A percentile compares a stretch with the other conserved stretches of the same genome.
These are phyloP conservation scores for Aspergillus chevalieri DNA, from an alignment of 2,329 filamentous ascomycete species.

Conservation along the genomic window DNA sequence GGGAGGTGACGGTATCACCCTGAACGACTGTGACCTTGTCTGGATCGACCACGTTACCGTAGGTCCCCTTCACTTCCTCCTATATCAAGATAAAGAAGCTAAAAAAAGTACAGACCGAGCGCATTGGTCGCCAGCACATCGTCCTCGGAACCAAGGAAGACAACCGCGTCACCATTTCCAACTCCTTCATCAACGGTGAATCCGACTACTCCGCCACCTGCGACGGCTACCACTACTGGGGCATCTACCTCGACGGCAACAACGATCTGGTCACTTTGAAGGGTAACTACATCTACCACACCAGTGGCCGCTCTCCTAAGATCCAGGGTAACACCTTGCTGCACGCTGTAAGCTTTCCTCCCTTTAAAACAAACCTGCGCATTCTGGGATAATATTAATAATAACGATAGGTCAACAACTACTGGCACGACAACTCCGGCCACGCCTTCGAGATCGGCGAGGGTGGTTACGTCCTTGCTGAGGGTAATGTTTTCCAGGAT, in stretches of 20 bases:
- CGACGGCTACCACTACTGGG: constrained; percentile 57
- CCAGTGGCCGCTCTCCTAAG: constrained; percentile 53
- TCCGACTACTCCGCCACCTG: constrained; percentile 53
- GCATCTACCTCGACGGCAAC: constrained; percentile 52
- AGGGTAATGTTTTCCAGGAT: constrained; percentile 56
- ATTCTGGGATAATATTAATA: not conserved
- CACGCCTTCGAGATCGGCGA: constrained; percentile 53
- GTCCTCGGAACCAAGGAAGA: constrained; percentile 51
- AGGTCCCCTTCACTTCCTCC: not conserved
- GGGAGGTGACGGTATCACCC: constrained; percentile 55
- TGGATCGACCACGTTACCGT: constrained; percentile 50
- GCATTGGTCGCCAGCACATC: constrained; percentile 56
- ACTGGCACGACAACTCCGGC: constrained; percentile 50
- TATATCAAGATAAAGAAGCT: no score
- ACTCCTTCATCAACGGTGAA: constrained; percentile 54
- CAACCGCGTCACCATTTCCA: constrained; percentile 55
- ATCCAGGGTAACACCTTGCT: constrained; percentile 51
- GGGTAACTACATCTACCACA: constrained; percentile 57
- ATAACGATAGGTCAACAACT: constrained; percentile 50
- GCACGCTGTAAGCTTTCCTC: constrained; percentile 38
- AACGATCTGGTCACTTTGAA: constrained; percentile 54
- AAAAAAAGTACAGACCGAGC: constrained; percentile 39
- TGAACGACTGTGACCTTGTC: constrained; percentile 38
- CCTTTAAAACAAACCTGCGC: not conserved
- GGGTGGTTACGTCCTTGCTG: constrained; percentile 45